phyloP scores from a whole-genome alignment of 192 early-diverging fungal species.

The Chytriomyces confervae region DNA sequence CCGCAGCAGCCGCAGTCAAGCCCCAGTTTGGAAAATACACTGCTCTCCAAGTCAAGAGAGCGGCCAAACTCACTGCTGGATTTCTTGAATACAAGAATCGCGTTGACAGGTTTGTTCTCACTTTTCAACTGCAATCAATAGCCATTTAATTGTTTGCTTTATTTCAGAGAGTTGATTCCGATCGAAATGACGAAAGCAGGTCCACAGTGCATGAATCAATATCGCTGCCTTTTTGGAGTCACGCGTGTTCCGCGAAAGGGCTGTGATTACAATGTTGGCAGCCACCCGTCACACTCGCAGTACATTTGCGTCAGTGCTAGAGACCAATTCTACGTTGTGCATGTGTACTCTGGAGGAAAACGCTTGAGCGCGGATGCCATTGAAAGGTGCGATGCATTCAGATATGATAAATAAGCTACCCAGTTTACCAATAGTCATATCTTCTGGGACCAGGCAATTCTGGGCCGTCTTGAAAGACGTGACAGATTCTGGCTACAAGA shows the following conservation, averaged over 20 bases:
- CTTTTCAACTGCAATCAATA: not conserved
- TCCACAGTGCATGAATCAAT: conserved; percentile 87
- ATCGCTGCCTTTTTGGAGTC: conserved; percentile 75
- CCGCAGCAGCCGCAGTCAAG: conserved; percentile 40
- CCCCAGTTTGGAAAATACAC: conserved; percentile 56
- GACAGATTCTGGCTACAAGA: conserved; percentile 16
- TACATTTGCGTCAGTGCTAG: conserved; percentile 74
- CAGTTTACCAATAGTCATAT: conserved; percentile 3
- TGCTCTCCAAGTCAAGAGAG: conserved; percentile 79
- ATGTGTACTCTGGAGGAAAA: conserved; percentile 65
- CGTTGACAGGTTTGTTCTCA: conserved; percentile 59
- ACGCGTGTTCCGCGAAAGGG: conserved; percentile 80
- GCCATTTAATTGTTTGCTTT: conserved; percentile 18
- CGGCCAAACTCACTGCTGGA: conserved; percentile 71
- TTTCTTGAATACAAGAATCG: conserved; percentile 78
- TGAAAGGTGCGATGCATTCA: conserved; percentile 59
- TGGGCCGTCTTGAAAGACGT: conserved; percentile 63
- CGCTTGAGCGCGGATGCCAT: conserved; percentile 69
- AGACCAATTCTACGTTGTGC: conserved; percentile 80
- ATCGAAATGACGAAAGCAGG: conserved; percentile 71
- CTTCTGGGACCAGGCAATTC: conserved; percentile 59
- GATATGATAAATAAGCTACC: conserved; percentile 1
- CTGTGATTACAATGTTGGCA: conserved; percentile 72
- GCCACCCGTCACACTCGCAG: conserved; percentile 50
- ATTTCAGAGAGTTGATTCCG: conserved; percentile 54